Percentiles rank a stretch among this genome's conserved stretches.
Evolutionary conservation across 495 filamentous ascomycete species (phyloP).

Genomic region (Penicillium silybi): DNA sequence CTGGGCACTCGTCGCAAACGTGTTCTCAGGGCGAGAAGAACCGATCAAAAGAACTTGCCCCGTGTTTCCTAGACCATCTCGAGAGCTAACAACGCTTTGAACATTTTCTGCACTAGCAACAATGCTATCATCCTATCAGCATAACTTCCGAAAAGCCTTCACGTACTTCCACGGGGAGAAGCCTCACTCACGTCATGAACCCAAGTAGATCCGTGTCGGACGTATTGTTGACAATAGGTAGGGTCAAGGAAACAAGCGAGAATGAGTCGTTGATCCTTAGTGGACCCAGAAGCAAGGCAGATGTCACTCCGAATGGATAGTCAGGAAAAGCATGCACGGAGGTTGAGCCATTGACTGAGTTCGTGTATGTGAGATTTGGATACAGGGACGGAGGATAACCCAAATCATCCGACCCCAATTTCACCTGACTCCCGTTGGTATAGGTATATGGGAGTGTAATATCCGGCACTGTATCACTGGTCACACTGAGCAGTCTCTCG

Average conservation of each 20-base stretch:
- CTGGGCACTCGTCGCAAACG: slow-evolving; percentile 43
- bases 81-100: slow-evolving; percentile 51
- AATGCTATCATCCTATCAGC: slow-evolving; percentile 42
- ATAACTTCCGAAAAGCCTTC: not conserved
- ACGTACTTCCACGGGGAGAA: not conserved
- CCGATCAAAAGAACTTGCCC: slow-evolving; percentile 67
- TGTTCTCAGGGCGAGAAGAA: slow-evolving; percentile 59
- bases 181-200: slow-evolving; percentile 50
- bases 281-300: slow-evolving; percentile 64
- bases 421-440: slow-evolving; percentile 52
- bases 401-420: slow-evolving; percentile 53
- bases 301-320: slow-evolving; percentile 48
- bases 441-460: slow-evolving; percentile 55
- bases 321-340: slow-evolving; percentile 34
- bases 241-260: slow-evolving; percentile 74
- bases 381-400: slow-evolving; percentile 68
- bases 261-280: slow-evolving; percentile 61
- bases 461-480: slow-evolving; percentile 38
- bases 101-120: slow-evolving; percentile 61
- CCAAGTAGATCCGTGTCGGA: slow-evolving; percentile 59
- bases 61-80: slow-evolving; percentile 63
- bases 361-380: slow-evolving; percentile 66
- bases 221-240: slow-evolving; percentile 65
- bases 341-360: slow-evolving; percentile 32
- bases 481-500: slow-evolving; percentile 57